A percentile compares a stretch with the other conserved stretches of the same genome.
Evolutionary conservation across 1,139 yeast species (phyloP).

Genomic region (Komagataea norvegica): DNA sequence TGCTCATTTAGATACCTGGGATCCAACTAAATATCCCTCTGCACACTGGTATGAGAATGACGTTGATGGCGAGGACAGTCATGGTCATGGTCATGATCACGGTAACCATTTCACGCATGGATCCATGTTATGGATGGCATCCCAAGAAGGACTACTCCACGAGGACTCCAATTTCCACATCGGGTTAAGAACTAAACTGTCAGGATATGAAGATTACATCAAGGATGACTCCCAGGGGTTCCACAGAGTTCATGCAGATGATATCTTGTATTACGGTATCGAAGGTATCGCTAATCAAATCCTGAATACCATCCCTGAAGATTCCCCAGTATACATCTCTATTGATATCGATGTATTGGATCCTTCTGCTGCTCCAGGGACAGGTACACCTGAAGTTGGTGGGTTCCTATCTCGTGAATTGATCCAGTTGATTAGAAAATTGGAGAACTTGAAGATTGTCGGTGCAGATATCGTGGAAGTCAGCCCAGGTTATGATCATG

Average conservation of each 20-base stretch:
- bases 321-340: constrained; percentile 63
- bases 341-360: constrained; percentile 80
- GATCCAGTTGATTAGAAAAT: constrained; percentile 52
- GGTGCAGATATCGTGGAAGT: constrained; percentile 83
- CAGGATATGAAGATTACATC: constrained; percentile 53
- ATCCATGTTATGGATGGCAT: constrained; percentile 77
- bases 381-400: constrained; percentile 82
- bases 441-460: constrained; percentile 57
- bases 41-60: constrained; percentile 61
- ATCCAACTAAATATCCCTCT: constrained; percentile 61
- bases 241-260: constrained; percentile 62
- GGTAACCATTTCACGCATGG: constrained; percentile 54
- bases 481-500: constrained; percentile 65
- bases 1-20: constrained; percentile 79
- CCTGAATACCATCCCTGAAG: constrained; percentile 45
- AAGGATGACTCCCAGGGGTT: constrained; percentile 66
- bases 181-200: constrained; percentile 65
- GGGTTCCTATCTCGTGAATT: constrained; percentile 79
- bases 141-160: constrained; percentile 56
- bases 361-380: constrained; percentile 77
- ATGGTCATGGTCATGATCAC: too few species aligned
- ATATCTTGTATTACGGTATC: constrained; percentile 57
- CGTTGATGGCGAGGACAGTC: too few species aligned
- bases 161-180: constrained; percentile 59
- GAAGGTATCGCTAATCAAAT: constrained; percentile 48